A percentile compares a stretch with the other conserved stretches of the same genome.
These are phyloP conservation scores for Galerina marginata DNA, from an alignment of 768 basidiomycete species.

Conservation along the genomic window DNA sequence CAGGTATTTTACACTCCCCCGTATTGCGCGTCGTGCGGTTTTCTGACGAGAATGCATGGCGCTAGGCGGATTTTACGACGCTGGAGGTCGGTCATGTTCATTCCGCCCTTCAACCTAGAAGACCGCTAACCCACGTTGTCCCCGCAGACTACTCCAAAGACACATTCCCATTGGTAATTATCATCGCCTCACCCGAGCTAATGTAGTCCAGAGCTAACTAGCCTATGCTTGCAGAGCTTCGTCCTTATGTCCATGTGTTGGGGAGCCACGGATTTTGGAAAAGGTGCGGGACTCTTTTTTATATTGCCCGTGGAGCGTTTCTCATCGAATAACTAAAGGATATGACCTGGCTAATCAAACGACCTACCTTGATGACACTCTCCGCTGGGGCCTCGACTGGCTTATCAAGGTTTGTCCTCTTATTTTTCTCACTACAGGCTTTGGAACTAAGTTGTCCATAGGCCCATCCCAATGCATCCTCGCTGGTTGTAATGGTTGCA, in stretches of 20 bases:
- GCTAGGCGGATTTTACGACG: conserved; percentile 85
- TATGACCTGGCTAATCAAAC: conserved; percentile 90
- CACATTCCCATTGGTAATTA: conserved; percentile 78
- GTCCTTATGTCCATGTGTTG: conserved; percentile 87
- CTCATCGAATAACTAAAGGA: conserved; percentile 42
- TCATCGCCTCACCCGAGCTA: not conserved
- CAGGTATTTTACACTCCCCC: conserved; percentile 42
- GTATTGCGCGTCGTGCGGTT: not conserved
- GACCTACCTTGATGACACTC: conserved; percentile 87
- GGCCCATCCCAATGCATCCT: conserved; percentile 80
- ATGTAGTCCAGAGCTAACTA: not conserved
- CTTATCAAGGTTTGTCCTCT: conserved; percentile 69
- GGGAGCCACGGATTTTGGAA: conserved; percentile 86
- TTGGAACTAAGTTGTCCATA: conserved; percentile 29
- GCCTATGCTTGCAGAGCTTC: conserved; percentile 57
- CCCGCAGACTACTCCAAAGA: conserved; percentile 83
- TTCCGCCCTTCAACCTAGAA: not conserved
- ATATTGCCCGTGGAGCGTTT: not conserved
- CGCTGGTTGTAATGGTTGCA: conserved; percentile 80
- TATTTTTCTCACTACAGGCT: not conserved
- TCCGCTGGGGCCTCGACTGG: conserved; percentile 94
- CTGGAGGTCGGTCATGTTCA: conserved; percentile 66
- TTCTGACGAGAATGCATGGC: not conserved
- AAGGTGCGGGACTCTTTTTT: conserved; percentile 48
- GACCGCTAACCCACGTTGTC: conserved; percentile 10